phyloP scores from a whole-genome alignment of 192 early-diverging fungal genomes.

The Backusella macrospora region DNA sequence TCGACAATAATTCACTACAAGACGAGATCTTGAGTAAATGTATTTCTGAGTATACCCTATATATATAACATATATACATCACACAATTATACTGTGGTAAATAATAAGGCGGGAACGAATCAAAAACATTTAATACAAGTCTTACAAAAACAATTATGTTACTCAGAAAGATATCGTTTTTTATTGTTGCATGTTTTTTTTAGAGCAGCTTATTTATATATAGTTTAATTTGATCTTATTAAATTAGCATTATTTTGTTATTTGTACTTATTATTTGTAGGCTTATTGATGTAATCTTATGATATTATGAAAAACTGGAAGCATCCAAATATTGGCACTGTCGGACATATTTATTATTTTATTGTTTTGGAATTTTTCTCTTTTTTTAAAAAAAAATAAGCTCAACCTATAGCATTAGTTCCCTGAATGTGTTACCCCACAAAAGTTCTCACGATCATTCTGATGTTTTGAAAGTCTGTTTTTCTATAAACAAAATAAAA shows the following conservation, averaged over 20 bases:
- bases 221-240: too few species aligned
- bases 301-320: too few species aligned
- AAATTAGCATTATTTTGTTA: too few species aligned
- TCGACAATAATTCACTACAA: too few species aligned
- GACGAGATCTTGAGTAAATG: background rate
- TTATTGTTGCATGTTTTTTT: too few species aligned
- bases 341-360: background rate
- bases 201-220: too few species aligned
- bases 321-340: background rate
- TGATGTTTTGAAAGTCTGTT: background rate
- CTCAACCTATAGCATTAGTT: background rate
- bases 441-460: background rate
- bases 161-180: background rate
- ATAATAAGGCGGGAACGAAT: background rate
- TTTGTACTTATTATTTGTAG: too few species aligned
- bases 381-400: conserved; percentile 7
- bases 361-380: background rate
- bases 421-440: background rate
- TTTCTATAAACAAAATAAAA: background rate
- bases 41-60: background rate
- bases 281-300: too few species aligned
- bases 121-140: background rate
- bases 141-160: background rate
- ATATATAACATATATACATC: background rate
- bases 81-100: background rate